Percentiles rank a stretch among this genome's conserved stretches.
Evolutionary conservation across 1,284 basidiomycete genomes (phyloP).

Genomic region (Cutaneotrichosporon curvatum): DNA sequence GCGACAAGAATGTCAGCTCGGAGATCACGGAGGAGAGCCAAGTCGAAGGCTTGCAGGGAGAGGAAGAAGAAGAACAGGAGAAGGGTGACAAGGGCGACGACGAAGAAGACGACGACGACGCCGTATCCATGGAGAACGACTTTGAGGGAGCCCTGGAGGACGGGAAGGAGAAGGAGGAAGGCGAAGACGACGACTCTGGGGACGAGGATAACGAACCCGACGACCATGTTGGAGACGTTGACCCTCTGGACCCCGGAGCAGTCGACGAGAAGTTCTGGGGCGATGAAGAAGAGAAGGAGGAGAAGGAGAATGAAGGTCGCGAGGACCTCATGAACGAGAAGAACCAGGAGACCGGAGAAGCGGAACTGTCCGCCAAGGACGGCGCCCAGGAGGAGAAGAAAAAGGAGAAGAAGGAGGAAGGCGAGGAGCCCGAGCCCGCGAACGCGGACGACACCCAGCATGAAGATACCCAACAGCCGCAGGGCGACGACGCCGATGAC

Average conservation of each 20-base stretch:
- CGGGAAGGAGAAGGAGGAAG: constrained; percentile 56
- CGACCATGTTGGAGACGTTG: constrained; percentile 77
- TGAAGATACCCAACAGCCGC: constrained; percentile 23
- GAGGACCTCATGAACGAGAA: constrained; percentile 48
- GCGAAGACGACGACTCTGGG: constrained; percentile 53
- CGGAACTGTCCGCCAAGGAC: constrained; percentile 73
- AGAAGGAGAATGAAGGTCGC: constrained; percentile 37
- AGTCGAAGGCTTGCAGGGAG: constrained; percentile 82
- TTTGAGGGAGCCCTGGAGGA: constrained; percentile 76
- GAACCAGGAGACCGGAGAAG: constrained; percentile 48
- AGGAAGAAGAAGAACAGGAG: constrained; percentile 54
- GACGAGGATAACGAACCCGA: constrained; percentile 60
- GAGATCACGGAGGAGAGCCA: constrained; percentile 93
- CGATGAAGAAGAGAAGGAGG: constrained; percentile 57
- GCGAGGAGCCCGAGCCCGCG: constrained; percentile 17
- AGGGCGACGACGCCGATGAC: constrained; percentile 25
- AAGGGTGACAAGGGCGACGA: constrained; percentile 55
- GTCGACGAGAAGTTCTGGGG: constrained; percentile 98
- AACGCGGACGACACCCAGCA: constrained; percentile 20
- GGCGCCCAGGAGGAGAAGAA: constrained; percentile 41
- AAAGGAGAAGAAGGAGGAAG: constrained; percentile 43
- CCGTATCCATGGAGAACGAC: constrained; percentile 55
- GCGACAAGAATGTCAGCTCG: constrained; percentile 78
- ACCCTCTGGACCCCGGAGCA: constrained; percentile 74
- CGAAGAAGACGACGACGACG: constrained; percentile 59